Conservation (phyloP, 495 filamentous ascomycete species). For the Talaromyces ruber region DNA sequence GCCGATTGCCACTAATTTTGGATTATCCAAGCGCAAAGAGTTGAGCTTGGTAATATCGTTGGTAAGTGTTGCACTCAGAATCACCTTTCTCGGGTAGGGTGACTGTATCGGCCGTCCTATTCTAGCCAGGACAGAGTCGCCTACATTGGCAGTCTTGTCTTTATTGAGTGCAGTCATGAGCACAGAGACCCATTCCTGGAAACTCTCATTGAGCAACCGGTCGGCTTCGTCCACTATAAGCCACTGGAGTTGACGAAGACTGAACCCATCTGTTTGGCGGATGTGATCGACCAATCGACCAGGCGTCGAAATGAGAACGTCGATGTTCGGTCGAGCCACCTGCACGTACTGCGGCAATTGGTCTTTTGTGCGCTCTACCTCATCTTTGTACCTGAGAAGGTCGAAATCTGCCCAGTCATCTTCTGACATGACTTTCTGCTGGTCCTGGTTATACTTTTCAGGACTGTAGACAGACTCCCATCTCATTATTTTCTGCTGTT, state of each 20-base stretch:
- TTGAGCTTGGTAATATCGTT: conserved; percentile 73
- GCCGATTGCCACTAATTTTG: conserved; percentile 66
- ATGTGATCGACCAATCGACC: conserved; percentile 90
- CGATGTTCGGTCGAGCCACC: conserved; percentile 58
- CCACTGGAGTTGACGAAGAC: conserved; percentile 67
- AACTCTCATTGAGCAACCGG: conserved; percentile 80
- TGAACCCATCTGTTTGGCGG: conserved; percentile 72
- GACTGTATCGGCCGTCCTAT: conserved; percentile 27
- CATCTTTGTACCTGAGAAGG: conserved; percentile 30
- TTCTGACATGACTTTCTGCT: conserved; percentile 27
- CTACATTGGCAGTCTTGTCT: conserved; percentile 39
- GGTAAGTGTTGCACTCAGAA: conserved; percentile 92
- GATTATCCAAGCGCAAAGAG: conserved; percentile 61
- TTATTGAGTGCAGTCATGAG: conserved; percentile 57
- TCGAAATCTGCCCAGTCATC: conserved; percentile 41
- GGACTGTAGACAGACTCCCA: conserved; percentile 54
- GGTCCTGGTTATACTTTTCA: conserved; percentile 34
- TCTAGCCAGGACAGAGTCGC: conserved; percentile 30
- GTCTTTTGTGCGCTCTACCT: conserved; percentile 30
- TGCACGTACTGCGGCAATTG: conserved; percentile 53
- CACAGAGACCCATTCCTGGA: conserved; percentile 80
- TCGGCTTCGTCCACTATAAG: conserved; percentile 92
- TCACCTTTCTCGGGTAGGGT: conserved; percentile 55
- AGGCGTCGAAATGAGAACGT: conserved; percentile 87
- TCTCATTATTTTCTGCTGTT: conserved; percentile 60